Evolutionary conservation across 768 basidiomycete genomes (phyloP).

Genomic region (Rhodotorula graminis): DNA sequence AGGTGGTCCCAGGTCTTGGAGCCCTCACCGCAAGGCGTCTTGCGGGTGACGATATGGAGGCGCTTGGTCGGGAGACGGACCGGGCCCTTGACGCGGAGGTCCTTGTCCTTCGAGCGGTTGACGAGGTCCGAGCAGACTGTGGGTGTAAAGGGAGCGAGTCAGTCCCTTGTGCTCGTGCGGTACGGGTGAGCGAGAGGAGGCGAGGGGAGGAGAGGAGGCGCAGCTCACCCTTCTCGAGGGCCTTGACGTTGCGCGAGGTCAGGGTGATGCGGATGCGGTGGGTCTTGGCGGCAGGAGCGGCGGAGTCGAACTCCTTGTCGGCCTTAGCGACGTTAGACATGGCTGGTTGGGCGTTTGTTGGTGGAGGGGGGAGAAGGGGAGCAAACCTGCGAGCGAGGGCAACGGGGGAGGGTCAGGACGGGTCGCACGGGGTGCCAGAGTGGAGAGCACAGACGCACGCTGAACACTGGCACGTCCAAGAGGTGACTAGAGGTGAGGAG

Average conservation of each 20-base stretch:
- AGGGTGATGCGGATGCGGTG: conserved; percentile 68
- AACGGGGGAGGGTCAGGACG: background rate
- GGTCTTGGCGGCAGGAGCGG: conserved; percentile 46
- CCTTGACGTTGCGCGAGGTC: conserved; percentile 94
- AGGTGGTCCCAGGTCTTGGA: conserved; percentile 99
- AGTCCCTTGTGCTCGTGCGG: background rate
- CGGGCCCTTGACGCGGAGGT: conserved; percentile 97
- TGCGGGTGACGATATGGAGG: conserved; percentile 97
- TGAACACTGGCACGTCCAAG: background rate
- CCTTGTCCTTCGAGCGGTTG: conserved; percentile 99
- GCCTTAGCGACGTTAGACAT: conserved; percentile 3
- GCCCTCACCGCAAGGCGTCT: conserved; percentile 99
- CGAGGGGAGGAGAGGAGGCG: background rate
- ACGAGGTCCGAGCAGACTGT: conserved; percentile 92
- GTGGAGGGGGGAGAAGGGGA: background rate
- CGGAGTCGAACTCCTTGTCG: conserved; percentile 61
- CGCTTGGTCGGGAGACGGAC: conserved; percentile 98
- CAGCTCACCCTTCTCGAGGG: conserved; percentile 89
- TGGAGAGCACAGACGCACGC: background rate
- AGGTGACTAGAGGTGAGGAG: conserved; percentile 3
- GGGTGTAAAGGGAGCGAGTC: background rate
- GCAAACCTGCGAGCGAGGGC: background rate
- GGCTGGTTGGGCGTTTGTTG: background rate
- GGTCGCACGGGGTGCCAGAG: too few species aligned
- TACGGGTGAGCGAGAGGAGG: background rate